Percentiles rank a stretch among this genome's conserved stretches.
Conservation (phyloP, 1,139 yeast genomes). For the Pneumocystis jirovecii region DNA sequence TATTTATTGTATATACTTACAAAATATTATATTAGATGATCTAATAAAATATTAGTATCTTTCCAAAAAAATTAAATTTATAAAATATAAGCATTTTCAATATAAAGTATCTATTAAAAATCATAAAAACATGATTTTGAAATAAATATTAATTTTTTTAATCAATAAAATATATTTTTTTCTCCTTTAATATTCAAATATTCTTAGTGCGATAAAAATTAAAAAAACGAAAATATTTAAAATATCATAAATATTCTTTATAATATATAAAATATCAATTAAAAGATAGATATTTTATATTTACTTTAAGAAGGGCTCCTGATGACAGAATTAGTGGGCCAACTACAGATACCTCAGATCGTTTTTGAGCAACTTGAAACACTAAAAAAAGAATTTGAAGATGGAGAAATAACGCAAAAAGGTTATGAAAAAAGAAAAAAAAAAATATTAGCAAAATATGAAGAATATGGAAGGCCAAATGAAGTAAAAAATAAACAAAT, state of each 20-base stretch:
- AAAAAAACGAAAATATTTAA: no score
- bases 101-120: background rate
- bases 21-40: background rate
- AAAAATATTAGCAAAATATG: slow-evolving; percentile 27
- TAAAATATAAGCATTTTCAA: background rate
- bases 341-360: background rate
- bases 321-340: background rate
- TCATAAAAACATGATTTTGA: background rate
- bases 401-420: slow-evolving; percentile 53
- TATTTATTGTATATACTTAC: no score
- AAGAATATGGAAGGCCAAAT: background rate
- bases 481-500: background rate
- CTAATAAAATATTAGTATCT: background rate
- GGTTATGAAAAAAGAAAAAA: slow-evolving; percentile 48
- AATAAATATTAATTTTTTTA: background rate
- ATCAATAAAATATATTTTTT: background rate
- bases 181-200: no score
- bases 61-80: background rate
- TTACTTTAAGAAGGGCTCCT: background rate
- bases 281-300: background rate
- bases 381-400: slow-evolving; percentile 18
- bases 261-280: background rate
- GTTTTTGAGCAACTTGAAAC: background rate
- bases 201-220: background rate
- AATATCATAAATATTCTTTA: background rate